Evolutionary conservation across 257 asterid species (phyloP).

Genomic region (Plectranthus barbatus): DNA sequence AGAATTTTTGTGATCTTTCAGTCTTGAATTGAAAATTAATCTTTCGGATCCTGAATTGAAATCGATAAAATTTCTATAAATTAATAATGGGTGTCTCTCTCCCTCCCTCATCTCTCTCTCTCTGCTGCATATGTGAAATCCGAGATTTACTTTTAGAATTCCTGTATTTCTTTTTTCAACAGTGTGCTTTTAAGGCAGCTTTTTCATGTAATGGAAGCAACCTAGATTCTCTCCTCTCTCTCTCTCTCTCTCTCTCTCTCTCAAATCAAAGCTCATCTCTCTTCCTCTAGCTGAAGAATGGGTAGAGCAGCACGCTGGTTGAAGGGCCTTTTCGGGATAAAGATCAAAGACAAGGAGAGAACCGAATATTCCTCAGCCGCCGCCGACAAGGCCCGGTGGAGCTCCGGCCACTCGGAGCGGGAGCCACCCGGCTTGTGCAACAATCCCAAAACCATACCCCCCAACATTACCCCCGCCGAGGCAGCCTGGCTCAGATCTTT

Average conservation of each 20-base stretch:
- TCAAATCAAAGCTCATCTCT: not conserved
- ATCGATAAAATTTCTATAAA: too few species aligned
- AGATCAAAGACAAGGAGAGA: conserved; percentile 16
- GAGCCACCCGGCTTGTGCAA: conserved; percentile 26
- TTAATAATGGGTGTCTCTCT: not conserved
- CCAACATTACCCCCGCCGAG: conserved; percentile 70
- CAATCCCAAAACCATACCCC: conserved; percentile 52
- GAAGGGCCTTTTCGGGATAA: conserved; percentile 42
- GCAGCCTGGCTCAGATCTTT: conserved; percentile 73
- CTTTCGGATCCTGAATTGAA: too few species aligned
- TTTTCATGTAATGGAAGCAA: conserved; percentile 6
- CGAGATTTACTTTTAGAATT: conserved; percentile 21
- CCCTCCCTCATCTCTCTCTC: not conserved
- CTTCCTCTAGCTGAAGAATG: conserved; percentile 15
- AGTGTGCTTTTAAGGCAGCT: conserved; percentile 19
- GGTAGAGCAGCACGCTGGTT: conserved; percentile 56
- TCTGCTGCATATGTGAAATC: not conserved
- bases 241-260: not conserved
- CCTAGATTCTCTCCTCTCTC: conserved; percentile 7
- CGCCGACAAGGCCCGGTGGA: not conserved
- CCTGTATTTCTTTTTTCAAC: not conserved
- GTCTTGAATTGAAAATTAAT: too few species aligned
- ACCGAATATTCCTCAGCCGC: conserved; percentile 20
- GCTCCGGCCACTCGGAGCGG: conserved; percentile 19
- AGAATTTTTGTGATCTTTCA: too few species aligned